Conservation (phyloP, 345 rosid genomes). For the Citrus reticulata region DNA sequence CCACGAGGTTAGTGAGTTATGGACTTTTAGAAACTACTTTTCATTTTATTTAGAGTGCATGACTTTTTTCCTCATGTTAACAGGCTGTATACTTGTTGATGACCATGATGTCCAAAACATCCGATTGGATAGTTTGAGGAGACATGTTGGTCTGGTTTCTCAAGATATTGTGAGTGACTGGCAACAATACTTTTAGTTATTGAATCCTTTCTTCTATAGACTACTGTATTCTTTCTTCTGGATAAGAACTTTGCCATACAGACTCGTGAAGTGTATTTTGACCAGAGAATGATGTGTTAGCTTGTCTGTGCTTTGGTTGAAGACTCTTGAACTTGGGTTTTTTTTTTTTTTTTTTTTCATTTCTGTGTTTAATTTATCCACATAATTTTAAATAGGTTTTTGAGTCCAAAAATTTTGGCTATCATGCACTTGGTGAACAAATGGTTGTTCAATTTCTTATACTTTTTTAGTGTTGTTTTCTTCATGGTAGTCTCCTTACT, state of each 20-base stretch:
- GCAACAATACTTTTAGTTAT: constrained; percentile 1
- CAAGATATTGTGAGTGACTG: constrained; percentile 74
- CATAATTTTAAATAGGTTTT: not conserved
- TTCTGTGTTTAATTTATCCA: not conserved
- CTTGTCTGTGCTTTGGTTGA: not conserved
- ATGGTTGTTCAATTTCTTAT: not conserved
- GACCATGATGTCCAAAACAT: constrained; percentile 55
- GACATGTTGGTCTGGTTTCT: constrained; percentile 86
- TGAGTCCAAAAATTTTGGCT: not conserved
- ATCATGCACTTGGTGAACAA: not conserved
- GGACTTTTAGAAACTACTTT: not conserved
- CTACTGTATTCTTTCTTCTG: not conserved
- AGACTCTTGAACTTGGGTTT: not conserved
- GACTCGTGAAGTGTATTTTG: not conserved
- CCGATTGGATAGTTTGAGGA: constrained; percentile 67
- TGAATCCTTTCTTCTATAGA: not conserved
- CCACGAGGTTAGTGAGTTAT: not conserved
- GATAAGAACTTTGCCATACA: not conserved
- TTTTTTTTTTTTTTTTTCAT: not conserved
- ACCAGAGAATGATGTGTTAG: not conserved
- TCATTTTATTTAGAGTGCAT: not conserved
- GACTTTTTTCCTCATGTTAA: constrained; percentile 9
- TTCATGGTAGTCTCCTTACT: not conserved
- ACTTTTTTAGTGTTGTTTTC: no score
- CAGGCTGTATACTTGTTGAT: constrained; percentile 72